These are phyloP conservation scores for Obelidium mucronatum DNA, from an alignment of 192 early-diverging fungal genomes.

Conservation along the genomic window DNA sequence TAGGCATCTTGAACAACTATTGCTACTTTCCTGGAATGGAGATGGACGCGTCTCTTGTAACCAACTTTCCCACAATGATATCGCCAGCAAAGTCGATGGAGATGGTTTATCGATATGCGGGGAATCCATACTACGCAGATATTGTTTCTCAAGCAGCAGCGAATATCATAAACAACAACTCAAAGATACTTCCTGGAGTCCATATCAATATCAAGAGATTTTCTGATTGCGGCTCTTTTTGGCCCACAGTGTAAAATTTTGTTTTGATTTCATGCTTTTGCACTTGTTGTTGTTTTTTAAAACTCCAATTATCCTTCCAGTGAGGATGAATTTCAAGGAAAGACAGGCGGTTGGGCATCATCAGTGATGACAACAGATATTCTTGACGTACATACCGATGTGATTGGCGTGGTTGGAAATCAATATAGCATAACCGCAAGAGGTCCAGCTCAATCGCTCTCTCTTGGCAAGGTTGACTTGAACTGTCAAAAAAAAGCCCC, in stretches of 20 bases:
- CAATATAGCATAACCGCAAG: constrained; percentile 2
- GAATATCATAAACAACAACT: neutral
- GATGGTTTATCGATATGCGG: neutral
- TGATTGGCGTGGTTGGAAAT: constrained; percentile 1
- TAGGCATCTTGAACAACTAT: neutral
- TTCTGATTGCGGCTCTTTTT: constrained; percentile 15
- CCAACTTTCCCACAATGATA: neutral
- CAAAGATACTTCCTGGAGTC: neutral
- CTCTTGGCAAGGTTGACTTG: neutral
- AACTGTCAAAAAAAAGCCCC: neutral
- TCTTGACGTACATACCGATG: constrained; percentile 2
- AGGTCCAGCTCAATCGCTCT: neutral
- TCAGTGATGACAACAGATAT: neutral
- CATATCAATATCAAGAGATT: constrained; percentile 13
- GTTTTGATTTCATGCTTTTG: too few species aligned
- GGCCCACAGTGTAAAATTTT: neutral
- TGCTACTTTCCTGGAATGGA: neutral
- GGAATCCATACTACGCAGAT: neutral
- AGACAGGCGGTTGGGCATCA: constrained; percentile 14
- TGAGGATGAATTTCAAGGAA: neutral
- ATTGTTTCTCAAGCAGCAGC: neutral
- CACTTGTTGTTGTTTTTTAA: too few species aligned
- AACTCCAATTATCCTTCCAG: neutral
- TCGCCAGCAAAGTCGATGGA: neutral
- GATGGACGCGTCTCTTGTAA: constrained; percentile 6